phyloP scores from a whole-genome alignment of 768 basidiomycete species.

The Calocybe gangraenosa region DNA sequence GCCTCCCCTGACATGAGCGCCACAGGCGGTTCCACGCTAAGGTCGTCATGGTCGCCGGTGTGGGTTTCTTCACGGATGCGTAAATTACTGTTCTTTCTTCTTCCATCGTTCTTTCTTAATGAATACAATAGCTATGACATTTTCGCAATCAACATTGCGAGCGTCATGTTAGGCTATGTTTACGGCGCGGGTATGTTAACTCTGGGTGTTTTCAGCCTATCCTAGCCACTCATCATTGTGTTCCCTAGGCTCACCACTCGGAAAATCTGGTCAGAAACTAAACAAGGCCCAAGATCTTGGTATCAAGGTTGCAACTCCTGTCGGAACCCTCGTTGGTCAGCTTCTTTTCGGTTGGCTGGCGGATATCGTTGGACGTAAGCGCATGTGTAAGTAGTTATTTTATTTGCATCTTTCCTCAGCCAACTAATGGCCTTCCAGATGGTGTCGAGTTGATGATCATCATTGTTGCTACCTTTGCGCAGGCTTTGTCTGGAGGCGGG shows the following conservation, averaged over 20 bases:
- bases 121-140: slow-evolving; percentile 59
- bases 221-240: neutral
- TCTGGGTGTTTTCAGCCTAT: neutral
- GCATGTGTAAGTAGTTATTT: slow-evolving; percentile 56
- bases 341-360: slow-evolving; percentile 80
- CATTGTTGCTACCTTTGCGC: slow-evolving; percentile 74
- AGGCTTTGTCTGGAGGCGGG: slow-evolving; percentile 68
- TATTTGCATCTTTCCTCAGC: neutral
- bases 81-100: slow-evolving; percentile 24
- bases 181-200: slow-evolving; percentile 43
- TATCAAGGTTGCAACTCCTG: slow-evolving; percentile 72
- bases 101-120: neutral
- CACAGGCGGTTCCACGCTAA: slow-evolving; percentile 83
- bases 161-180: slow-evolving; percentile 79
- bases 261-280: slow-evolving; percentile 29
- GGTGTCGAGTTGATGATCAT: slow-evolving; percentile 79
- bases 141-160: slow-evolving; percentile 86
- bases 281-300: slow-evolving; percentile 68
- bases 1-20: slow-evolving; percentile 5
- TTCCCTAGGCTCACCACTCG: slow-evolving; percentile 14
- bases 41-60: slow-evolving; percentile 65
- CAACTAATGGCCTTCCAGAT: slow-evolving; percentile 31
- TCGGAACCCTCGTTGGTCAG: slow-evolving; percentile 74
- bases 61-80: slow-evolving; percentile 91
- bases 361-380: slow-evolving; percentile 71